A percentile compares a stretch with the other conserved stretches of the same genome.
phyloP scores from a whole-genome alignment of 176 grass and related monocot species.

The Oryza punctata region DNA sequence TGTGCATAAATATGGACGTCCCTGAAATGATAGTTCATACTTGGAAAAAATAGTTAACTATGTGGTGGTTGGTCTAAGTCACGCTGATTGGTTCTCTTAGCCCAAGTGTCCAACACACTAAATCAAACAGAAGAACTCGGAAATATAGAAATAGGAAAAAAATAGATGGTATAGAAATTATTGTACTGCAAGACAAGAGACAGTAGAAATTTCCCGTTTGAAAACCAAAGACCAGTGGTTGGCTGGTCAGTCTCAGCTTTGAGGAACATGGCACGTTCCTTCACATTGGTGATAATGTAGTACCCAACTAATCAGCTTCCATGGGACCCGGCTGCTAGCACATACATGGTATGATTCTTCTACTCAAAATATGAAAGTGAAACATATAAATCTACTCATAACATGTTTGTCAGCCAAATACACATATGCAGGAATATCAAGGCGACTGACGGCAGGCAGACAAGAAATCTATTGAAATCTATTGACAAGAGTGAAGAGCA shows the following conservation, averaged over 20 bases:
- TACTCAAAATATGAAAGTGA: neutral
- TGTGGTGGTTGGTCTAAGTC: neutral
- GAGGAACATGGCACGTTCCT: neutral
- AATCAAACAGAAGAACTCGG: neutral
- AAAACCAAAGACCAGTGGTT: slow-evolving; percentile 1
- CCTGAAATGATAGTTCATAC: neutral
- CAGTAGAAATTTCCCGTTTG: slow-evolving; percentile 2
- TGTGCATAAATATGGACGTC: neutral
- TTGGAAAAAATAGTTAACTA: neutral
- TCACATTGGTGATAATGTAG: neutral
- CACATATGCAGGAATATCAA: neutral
- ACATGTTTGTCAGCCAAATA: too few relatives aligned
- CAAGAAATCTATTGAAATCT: neutral
- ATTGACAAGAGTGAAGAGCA: neutral
- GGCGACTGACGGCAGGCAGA: neutral
- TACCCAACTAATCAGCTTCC: neutral
- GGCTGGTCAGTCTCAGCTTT: neutral
- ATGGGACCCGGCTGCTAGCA: neutral
- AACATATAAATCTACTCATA: neutral
- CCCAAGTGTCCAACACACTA: neutral
- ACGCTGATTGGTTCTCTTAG: neutral
- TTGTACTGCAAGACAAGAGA: slow-evolving; percentile 3
- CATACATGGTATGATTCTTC: neutral
- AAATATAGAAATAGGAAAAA: slow-evolving; percentile 8
- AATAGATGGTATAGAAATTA: neutral